Evolutionary conservation across 1,139 yeast genomes (phyloP), one percentile per base, ranked within the genome.

Genomic region (Nematodospora anomalae): DNA sequence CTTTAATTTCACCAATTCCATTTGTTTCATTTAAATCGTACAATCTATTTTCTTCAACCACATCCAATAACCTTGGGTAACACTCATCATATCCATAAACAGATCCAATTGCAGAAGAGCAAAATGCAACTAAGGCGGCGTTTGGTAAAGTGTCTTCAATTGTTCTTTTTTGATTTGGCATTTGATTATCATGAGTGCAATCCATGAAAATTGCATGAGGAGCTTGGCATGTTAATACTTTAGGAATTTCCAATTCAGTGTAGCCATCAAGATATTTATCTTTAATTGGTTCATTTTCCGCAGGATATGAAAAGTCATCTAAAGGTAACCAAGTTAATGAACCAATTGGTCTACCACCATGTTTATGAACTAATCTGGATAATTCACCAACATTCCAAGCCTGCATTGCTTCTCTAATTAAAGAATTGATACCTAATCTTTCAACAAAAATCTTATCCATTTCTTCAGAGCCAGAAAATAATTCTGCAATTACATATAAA

Each of bases 191-290:
- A 59, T 92, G 98, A 3, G 97, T 90, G 53, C 97, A 90, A 58
- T 92, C 98, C 97, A 92, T 90, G 52, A 92, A 85, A 51, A 92
- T 69, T 0, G 97, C 96, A 61, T 89, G 97, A 3, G 96, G 95
- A 10, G 82, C 80, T 29, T 82, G 76, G 6, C 80, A 68, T 1
- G 80, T 71, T 36, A 87, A 71, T 10, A 80, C 70, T 47, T 73
- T 75, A 3, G 92, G 90, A 33, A 83, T 71, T 41, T 79, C 79
- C 42, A 83, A 62, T 54, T 82, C 87, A 3, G 69, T 54, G 35
- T 53, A 55, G 10, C 83, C 75, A 5, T 64, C 67, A n/a, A 58
- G 40, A 35, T 41, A 68, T 52, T 42, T 59, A 45, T 35, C 52
- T 43, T 41, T 49, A 43, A 41, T 35, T 0, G 76, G 74, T 32